A percentile compares a stretch with the other conserved stretches of the same genome.
Evolutionary conservation across 192 early-diverging fungal species (phyloP).

Genomic region (Hyaloraphidium curvatum): DNA sequence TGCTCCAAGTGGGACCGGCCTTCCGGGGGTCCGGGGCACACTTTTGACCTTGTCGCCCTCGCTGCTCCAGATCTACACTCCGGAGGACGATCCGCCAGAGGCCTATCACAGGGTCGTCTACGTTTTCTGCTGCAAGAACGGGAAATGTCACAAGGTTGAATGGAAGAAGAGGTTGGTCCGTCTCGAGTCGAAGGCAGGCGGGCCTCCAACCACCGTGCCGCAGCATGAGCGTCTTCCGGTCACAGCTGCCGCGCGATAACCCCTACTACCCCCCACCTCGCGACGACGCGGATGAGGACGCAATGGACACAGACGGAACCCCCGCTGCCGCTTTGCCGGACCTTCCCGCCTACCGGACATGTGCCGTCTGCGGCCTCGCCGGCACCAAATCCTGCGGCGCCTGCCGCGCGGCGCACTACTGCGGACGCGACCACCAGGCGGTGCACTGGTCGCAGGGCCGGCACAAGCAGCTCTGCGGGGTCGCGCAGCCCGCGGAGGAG

Average conservation of each 20-base stretch:
- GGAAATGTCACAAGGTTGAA: constrained; percentile 46
- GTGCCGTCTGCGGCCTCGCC: constrained; percentile 49
- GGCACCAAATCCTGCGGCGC: constrained; percentile 57
- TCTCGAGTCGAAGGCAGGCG: not conserved
- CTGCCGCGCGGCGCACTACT: constrained; percentile 57
- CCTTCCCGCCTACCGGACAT: constrained; percentile 17
- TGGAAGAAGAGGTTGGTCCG: constrained; percentile 27
- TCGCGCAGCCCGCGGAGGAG: not conserved
- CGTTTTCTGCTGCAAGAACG: constrained; percentile 81
- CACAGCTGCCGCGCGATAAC: constrained; percentile 58
- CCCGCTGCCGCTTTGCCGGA: not conserved
- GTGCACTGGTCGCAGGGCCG: constrained; percentile 59
- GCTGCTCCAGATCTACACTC: constrained; percentile 57
- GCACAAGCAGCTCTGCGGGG: constrained; percentile 39
- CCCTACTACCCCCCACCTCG: constrained; percentile 42
- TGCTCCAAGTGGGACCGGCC: constrained; percentile 72
- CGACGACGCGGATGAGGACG: constrained; percentile 14
- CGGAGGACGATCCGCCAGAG: constrained; percentile 65
- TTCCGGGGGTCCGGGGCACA: no score
- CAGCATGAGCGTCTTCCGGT: constrained; percentile 69
- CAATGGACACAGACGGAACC: constrained; percentile 9
- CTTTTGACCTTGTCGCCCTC: not conserved
- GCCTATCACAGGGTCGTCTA: constrained; percentile 84
- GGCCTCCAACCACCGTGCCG: not conserved
- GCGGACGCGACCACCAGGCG: constrained; percentile 66